phyloP scores from a whole-genome alignment of 2,329 filamentous ascomycete species.

The Pseudocercospora pini-densiflorae region DNA sequence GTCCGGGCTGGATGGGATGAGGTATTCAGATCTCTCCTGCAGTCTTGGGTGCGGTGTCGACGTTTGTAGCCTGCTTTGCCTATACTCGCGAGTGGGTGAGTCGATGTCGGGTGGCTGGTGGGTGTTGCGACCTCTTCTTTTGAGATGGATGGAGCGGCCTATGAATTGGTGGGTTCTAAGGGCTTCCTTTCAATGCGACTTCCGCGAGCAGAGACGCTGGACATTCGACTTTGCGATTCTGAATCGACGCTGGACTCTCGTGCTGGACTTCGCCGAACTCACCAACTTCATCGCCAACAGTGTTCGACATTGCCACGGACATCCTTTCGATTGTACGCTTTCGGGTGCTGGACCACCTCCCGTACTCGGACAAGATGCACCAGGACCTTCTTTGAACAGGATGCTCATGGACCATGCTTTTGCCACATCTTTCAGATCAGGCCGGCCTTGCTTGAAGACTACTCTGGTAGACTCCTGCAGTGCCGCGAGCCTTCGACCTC shows the following conservation, averaged over 20 bases:
- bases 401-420: not conserved
- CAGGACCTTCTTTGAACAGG: not conserved
- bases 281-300: too few species aligned
- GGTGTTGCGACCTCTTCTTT: not conserved
- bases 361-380: not conserved
- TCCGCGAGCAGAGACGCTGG: not conserved
- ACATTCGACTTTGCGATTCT: not conserved
- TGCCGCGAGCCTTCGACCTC: not conserved
- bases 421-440: not conserved
- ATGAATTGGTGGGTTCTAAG: not conserved
- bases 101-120: constrained; percentile 9
- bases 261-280: too few species aligned
- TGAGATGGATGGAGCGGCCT: not conserved
- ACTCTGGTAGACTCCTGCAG: not conserved
- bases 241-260: too few species aligned
- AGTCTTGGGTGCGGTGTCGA: constrained; percentile 5
- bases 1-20: not conserved
- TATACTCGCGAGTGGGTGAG: constrained; percentile 1
- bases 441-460: not conserved
- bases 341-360: too few species aligned
- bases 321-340: not conserved
- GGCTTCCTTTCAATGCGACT: not conserved
- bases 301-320: too few species aligned
- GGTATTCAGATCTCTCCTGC: not conserved
- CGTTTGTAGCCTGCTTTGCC: not conserved